Evolutionary conservation across 371 early-diverging fungal genomes (phyloP).

Genomic region (Rhizopus stolonifer): DNA sequence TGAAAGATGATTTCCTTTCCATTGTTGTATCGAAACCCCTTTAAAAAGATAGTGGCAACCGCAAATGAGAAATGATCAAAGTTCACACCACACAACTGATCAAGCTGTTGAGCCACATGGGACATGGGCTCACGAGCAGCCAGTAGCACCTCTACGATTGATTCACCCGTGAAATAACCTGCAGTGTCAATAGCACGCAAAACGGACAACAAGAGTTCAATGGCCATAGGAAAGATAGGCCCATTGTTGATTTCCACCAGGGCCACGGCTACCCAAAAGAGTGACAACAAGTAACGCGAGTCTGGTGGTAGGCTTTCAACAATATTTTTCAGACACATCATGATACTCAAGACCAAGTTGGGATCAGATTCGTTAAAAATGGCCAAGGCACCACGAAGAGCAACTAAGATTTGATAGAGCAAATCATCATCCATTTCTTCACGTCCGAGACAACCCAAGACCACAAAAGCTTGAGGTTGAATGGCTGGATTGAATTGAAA

Average conservation of each 20-base stretch:
- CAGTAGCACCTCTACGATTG: constrained; percentile 67
- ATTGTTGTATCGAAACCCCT: constrained; percentile 75
- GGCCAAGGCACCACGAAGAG: constrained; percentile 81
- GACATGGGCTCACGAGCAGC: constrained; percentile 72
- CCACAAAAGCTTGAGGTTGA: constrained; percentile 92
- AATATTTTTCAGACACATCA: constrained; percentile 87
- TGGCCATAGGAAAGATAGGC: constrained; percentile 72
- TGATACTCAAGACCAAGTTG: constrained; percentile 77
- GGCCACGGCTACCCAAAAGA: constrained; percentile 90
- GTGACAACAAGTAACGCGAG: constrained; percentile 72
- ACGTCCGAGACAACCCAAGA: constrained; percentile 84
- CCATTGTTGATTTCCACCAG: constrained; percentile 84
- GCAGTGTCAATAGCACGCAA: constrained; percentile 73
- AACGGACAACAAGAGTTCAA: constrained; percentile 70
- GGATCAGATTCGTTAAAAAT: constrained; percentile 81
- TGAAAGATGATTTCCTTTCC: constrained; percentile 74
- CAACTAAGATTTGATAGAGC: constrained; percentile 86
- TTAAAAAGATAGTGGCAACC: constrained; percentile 76
- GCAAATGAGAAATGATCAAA: constrained; percentile 91
- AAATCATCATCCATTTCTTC: constrained; percentile 87
- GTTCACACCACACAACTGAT: constrained; percentile 72
- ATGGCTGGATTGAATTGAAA: constrained; percentile 93
- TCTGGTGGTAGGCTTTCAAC: constrained; percentile 79
- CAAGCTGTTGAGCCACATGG: constrained; percentile 69
- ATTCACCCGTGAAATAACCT: constrained; percentile 70